Percentiles rank a stretch among this genome's conserved stretches.
These are phyloP conservation scores for Chrysosporium queenslandicum DNA, from an alignment of 2,329 filamentous ascomycete species.

Conservation along the genomic window DNA sequence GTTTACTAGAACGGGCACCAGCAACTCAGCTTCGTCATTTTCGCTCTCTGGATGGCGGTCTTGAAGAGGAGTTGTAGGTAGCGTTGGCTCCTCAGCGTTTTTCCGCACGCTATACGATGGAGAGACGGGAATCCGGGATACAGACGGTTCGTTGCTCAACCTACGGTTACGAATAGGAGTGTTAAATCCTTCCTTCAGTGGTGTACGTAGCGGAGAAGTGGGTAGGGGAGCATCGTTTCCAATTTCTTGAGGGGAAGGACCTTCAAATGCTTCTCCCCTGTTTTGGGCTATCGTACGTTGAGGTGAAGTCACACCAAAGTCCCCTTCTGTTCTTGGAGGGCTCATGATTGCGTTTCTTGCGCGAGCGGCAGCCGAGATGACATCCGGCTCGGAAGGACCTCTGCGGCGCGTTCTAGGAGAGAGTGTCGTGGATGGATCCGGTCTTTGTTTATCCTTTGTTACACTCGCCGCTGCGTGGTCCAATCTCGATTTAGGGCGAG, in stretches of 20 bases:
- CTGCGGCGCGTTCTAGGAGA: constrained; percentile 21
- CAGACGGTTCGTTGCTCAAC: constrained; percentile 9
- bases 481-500: constrained; percentile 27
- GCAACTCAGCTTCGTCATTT: not conserved
- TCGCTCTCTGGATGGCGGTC: not conserved
- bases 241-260: not conserved
- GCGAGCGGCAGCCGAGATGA: not conserved
- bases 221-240: not conserved
- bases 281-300: not conserved
- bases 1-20: not conserved
- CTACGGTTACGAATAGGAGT: constrained; percentile 10
- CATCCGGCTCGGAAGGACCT: not conserved
- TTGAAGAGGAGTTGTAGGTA: constrained; percentile 12
- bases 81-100: constrained; percentile 12
- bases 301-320: not conserved
- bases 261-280: not conserved
- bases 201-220: not conserved
- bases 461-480: constrained; percentile 25
- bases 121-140: constrained; percentile 16
- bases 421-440: constrained; percentile 25
- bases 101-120: constrained; percentile 11
- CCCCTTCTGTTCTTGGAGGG: constrained; percentile 7
- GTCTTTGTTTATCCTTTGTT: constrained; percentile 27
- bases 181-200: not conserved
- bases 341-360: not conserved